Percentiles rank a stretch among this genome's conserved stretches.
These are phyloP conservation scores for Arabidopsis hybrid DNA, from an alignment of 441 rosid genomes.

Conservation along the genomic window DNA sequence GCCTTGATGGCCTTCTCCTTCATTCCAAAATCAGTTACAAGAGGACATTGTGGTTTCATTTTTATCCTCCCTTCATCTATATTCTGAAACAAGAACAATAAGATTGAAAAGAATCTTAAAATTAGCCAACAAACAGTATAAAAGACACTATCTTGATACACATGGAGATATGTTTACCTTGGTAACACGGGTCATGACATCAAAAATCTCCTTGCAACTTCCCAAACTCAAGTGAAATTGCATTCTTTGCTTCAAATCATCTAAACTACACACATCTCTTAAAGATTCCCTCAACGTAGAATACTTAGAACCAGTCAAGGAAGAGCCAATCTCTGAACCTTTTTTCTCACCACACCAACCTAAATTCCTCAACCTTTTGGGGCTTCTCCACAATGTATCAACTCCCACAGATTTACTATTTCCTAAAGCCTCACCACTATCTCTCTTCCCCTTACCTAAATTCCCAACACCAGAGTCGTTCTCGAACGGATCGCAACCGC, in stretches of 20 bases:
- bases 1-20: conserved; percentile 73
- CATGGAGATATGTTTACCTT: conserved; percentile 55
- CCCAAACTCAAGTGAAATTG: conserved; percentile 63
- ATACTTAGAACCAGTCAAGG: conserved; percentile 51
- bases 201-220: conserved; percentile 73
- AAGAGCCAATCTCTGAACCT: conserved; percentile 34
- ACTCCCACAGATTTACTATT: conserved; percentile 45
- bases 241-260: conserved; percentile 85
- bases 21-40: conserved; percentile 89
- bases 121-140: conserved; percentile 1
- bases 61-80: conserved; percentile 91
- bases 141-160: conserved; percentile 3
- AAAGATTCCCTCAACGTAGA: conserved; percentile 58
- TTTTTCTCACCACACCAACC: conserved; percentile 56
- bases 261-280: conserved; percentile 81
- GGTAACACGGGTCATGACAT: conserved; percentile 65
- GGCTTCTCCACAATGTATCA: conserved; percentile 64
- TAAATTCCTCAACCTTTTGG: conserved; percentile 66
- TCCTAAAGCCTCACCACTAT: conserved; percentile 42
- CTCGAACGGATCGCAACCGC: conserved; percentile 59
- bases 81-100: conserved; percentile 56
- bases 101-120: not conserved
- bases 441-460: conserved; percentile 61
- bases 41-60: conserved; percentile 87
- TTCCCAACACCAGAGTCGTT: conserved; percentile 14